These are phyloP conservation scores for Lentinula lateritia DNA, from an alignment of 768 basidiomycete species.

Conservation along the genomic window DNA sequence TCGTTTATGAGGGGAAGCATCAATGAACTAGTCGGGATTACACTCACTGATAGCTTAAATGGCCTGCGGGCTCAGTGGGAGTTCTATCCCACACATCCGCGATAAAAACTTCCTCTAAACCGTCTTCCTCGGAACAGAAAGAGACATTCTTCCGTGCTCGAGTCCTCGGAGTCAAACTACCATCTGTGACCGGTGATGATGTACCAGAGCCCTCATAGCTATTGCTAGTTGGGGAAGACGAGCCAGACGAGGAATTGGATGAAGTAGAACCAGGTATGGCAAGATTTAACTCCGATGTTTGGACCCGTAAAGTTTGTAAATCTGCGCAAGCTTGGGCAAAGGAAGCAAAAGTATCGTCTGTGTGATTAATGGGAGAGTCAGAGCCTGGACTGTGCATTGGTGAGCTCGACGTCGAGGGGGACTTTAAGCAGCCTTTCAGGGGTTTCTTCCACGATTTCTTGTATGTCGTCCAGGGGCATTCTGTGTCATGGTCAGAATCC, in stretches of 20 bases:
- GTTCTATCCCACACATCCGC: slow-evolving; percentile 82
- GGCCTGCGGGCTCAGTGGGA: slow-evolving; percentile 57
- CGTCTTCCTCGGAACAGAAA: slow-evolving; percentile 45
- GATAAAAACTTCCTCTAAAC: slow-evolving; percentile 46
- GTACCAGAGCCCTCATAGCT: neutral
- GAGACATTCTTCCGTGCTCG: slow-evolving; percentile 49
- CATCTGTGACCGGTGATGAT: neutral
- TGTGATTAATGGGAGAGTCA: neutral
- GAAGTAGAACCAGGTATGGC: neutral
- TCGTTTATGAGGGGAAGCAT: slow-evolving; percentile 2
- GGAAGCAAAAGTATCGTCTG: neutral
- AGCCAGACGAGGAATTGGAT: neutral
- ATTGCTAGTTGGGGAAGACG: neutral
- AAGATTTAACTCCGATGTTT: neutral
- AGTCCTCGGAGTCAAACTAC: neutral
- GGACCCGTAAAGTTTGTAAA: neutral
- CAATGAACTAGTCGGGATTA: slow-evolving; percentile 4
- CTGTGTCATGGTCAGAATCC: neutral
- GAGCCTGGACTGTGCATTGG: slow-evolving; percentile 2
- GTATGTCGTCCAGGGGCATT: neutral
- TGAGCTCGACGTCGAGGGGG: neutral
- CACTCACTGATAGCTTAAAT: slow-evolving; percentile 65
- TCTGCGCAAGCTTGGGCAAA: slow-evolving; percentile 4
- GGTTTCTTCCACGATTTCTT: neutral
- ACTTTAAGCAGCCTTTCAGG: slow-evolving; percentile 7